Conservation (phyloP, 768 basidiomycete genomes). For the Russula foetens region DNA sequence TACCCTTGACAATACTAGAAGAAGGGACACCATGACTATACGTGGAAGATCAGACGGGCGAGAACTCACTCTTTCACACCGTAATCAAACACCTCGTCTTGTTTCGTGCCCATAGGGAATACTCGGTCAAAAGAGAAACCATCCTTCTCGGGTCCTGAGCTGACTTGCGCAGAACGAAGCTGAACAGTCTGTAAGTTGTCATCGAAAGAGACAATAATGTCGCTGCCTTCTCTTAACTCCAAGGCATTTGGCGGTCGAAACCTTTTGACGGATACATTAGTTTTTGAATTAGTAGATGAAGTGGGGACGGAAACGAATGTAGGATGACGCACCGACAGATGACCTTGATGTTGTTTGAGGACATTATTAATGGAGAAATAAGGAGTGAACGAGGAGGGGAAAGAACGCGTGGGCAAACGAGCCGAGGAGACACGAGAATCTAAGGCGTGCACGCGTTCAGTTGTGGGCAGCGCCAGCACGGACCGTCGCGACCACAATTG, state of each 20-base stretch:
- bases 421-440: neutral
- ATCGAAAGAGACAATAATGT: conserved; percentile 84
- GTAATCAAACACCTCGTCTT: conserved; percentile 95
- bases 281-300: neutral
- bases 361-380: conserved; percentile 31
- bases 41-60: neutral
- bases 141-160: conserved; percentile 87
- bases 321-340: conserved; percentile 79
- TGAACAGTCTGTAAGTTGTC: conserved; percentile 80
- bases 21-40: conserved; percentile 1
- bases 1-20: conserved; percentile 83
- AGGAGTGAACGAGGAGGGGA: neutral
- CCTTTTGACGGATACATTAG: conserved; percentile 33
- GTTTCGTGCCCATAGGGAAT: conserved; percentile 86
- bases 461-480: neutral
- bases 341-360: conserved; percentile 91
- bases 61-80: conserved; percentile 90
- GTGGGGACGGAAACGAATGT: conserved; percentile 7
- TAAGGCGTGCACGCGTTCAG: conserved; percentile 9
- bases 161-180: conserved; percentile 59
- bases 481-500: conserved; percentile 15
- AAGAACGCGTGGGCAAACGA: neutral
- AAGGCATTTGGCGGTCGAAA: conserved; percentile 94
- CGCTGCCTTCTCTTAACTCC: conserved; percentile 80
- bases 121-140: conserved; percentile 98